Percentiles rank a stretch among this genome's conserved stretches.
Conservation (phyloP, 1,284 basidiomycete genomes). For the Gymnopus androsaceus region DNA sequence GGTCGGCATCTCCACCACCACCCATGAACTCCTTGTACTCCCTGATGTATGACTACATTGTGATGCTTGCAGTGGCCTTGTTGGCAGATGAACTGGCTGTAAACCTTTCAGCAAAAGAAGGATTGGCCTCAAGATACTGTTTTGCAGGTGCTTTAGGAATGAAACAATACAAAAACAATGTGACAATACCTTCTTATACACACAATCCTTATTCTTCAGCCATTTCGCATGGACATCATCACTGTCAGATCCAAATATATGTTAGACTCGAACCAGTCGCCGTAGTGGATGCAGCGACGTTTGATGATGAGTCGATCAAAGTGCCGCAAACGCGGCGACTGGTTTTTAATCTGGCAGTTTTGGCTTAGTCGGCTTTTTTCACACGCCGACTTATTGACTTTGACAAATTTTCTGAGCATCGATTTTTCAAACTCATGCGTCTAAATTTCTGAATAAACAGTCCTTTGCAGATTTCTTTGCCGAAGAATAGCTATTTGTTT, state of each 20-base stretch:
- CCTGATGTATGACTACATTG: conserved; percentile 8
- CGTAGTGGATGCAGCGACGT: no score
- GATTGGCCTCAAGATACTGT: neutral
- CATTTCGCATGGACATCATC: neutral
- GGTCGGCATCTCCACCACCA: conserved; percentile 15
- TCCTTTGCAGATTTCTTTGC: no score
- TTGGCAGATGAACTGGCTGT: neutral
- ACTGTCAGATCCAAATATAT: neutral
- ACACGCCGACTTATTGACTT: no score
- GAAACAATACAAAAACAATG: neutral
- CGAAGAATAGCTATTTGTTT: no score
- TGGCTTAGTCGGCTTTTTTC: no score
- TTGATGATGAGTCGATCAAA: no score
- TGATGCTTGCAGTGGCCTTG: neutral
- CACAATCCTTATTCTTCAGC: neutral
- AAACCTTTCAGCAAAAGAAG: neutral
- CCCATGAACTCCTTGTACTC: conserved; percentile 16
- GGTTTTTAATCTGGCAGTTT: no score
- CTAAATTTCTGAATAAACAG: no score
- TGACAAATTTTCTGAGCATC: no score
- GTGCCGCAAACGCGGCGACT: no score
- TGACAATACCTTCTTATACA: neutral
- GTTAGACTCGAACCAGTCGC: no score
- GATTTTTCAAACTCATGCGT: no score
- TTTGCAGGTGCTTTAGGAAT: neutral